phyloP scores from a whole-genome alignment of 139 green algal genomes.

The Chlorella ohadii region DNA sequence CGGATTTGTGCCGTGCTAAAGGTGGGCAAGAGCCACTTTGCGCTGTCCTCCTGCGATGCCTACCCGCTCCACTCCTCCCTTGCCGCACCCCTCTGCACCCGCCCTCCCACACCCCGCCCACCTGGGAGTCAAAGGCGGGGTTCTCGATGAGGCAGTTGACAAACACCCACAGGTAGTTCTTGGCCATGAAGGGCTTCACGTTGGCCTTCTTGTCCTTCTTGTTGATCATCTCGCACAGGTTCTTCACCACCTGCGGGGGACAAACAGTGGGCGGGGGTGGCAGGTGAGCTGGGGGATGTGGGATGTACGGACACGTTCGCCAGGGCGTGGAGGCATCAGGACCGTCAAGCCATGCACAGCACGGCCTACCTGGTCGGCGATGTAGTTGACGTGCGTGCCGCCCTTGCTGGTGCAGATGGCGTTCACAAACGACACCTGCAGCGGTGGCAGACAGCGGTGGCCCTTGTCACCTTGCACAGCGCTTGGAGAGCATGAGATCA shows the following conservation, averaged over 20 bases:
- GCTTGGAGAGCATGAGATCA: too few relatives aligned
- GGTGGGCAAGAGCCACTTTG: too few relatives aligned
- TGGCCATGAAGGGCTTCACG: conserved; percentile 94
- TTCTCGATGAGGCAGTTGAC: conserved; percentile 98
- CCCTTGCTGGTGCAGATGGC: conserved; percentile 97
- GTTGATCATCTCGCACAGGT: conserved; percentile 84
- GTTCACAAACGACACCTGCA: conserved; percentile 98
- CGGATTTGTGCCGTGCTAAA: too few relatives aligned
- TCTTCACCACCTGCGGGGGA: conserved; percentile 37
- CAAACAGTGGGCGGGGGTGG: neutral
- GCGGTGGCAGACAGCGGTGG: too few relatives aligned
- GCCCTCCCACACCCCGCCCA: neutral
- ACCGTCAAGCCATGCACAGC: too few relatives aligned
- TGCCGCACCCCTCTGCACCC: neutral
- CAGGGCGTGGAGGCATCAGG: too few relatives aligned
- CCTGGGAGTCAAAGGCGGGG: conserved; percentile 98
- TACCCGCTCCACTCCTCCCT: too few relatives aligned
- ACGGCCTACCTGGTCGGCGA: conserved; percentile 93
- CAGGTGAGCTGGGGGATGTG: neutral
- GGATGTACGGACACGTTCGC: too few relatives aligned
- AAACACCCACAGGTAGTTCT: conserved; percentile 99
- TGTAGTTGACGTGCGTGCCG: conserved; percentile 95
- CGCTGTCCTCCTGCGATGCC: too few relatives aligned
- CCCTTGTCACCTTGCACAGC: too few relatives aligned
- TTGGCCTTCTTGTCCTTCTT: conserved; percentile 96